Evolutionary conservation across 345 rosid genomes (phyloP).

Genomic region (Microthlaspi erraticum): DNA sequence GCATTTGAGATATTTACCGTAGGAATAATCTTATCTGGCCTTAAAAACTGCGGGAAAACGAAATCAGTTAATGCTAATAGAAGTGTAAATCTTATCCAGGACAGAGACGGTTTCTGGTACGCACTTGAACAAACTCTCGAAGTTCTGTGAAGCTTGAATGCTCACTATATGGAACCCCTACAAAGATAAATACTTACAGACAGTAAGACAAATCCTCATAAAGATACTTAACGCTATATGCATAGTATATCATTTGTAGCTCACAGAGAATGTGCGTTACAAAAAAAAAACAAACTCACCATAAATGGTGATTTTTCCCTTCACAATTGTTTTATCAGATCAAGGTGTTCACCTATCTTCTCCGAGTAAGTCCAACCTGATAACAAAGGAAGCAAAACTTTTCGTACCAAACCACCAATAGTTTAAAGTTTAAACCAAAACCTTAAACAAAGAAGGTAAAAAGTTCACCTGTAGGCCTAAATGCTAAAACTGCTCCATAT

Average conservation of each 20-base stretch:
- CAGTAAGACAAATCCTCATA: neutral
- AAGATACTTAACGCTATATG: neutral
- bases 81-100: neutral
- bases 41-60: conserved; percentile 55
- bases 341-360: conserved; percentile 60
- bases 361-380: conserved; percentile 86
- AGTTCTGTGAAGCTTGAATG: conserved; percentile 84
- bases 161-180: conserved; percentile 88
- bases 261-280: conserved; percentile 13
- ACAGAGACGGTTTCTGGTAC: conserved; percentile 11
- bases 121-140: conserved; percentile 75
- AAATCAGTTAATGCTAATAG: conserved; percentile 14
- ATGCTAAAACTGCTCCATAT: conserved; percentile 65
- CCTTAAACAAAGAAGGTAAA: neutral
- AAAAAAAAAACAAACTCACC: no score
- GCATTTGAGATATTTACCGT: conserved; percentile 70
- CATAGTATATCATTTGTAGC: conserved; percentile 5
- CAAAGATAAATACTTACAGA: neutral
- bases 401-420: neutral
- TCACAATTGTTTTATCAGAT: conserved; percentile 61
- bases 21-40: conserved; percentile 79
- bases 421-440: conserved; percentile 2
- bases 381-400: neutral
- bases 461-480: conserved; percentile 73
- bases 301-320: conserved; percentile 67